A percentile compares a stretch with the other conserved stretches of the same genome.
Evolutionary conservation across 2,329 filamentous ascomycete species (phyloP).

Genomic region (Xylaria polymorpha): DNA sequence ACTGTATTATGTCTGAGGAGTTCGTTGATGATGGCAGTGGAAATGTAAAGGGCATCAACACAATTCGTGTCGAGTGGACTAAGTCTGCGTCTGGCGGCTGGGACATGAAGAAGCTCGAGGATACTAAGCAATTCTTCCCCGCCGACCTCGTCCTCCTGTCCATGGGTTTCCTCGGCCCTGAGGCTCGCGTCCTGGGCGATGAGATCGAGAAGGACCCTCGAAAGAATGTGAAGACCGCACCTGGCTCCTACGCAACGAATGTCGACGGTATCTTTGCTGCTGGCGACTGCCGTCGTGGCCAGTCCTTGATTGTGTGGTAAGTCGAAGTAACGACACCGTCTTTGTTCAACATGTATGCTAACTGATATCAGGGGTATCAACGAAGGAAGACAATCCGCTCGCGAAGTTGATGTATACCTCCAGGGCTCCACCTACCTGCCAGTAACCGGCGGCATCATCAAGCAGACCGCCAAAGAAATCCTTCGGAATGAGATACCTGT

Average conservation of each 20-base stretch:
- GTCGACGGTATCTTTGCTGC: constrained; percentile 90
- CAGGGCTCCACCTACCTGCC: constrained; percentile 83
- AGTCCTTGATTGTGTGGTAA: constrained; percentile 96
- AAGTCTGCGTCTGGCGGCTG: constrained; percentile 89
- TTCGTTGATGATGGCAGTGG: constrained; percentile 91
- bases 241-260: constrained; percentile 89
- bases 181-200: constrained; percentile 87
- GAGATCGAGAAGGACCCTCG: constrained; percentile 89
- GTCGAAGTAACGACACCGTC: constrained; percentile 48
- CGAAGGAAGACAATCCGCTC: constrained; percentile 91
- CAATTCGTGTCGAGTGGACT: constrained; percentile 94
- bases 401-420: constrained; percentile 90
- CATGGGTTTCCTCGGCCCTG: constrained; percentile 97
- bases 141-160: constrained; percentile 93
- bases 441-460: constrained; percentile 92
- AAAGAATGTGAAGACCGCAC: constrained; percentile 95
- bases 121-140: constrained; percentile 94
- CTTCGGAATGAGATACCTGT: constrained; percentile 36
- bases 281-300: constrained; percentile 93
- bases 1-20: constrained; percentile 97
- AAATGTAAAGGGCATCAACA: constrained; percentile 95
- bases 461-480: constrained; percentile 80
- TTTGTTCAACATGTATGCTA: constrained; percentile 47
- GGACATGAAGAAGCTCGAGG: constrained; percentile 98
- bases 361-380: constrained; percentile 83